These are phyloP conservation scores for Xylaria telfairii DNA, from an alignment of 495 filamentous ascomycete genomes.

Conservation along the genomic window DNA sequence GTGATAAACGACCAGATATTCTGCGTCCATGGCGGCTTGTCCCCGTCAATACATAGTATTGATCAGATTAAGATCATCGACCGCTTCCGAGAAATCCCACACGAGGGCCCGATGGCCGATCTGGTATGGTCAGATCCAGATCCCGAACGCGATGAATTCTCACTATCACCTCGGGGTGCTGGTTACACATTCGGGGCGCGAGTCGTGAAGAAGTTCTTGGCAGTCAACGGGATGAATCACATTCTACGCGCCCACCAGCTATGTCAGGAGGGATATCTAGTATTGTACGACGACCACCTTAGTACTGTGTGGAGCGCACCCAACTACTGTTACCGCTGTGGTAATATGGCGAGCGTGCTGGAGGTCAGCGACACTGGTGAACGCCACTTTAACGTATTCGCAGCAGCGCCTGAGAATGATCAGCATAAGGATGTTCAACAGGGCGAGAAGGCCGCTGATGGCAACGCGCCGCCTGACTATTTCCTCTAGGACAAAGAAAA, in stretches of 20 bases:
- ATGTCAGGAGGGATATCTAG: slow-evolving; percentile 96
- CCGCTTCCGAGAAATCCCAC: slow-evolving; percentile 95
- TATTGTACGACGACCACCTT: slow-evolving; percentile 90
- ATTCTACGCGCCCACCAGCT: slow-evolving; percentile 96
- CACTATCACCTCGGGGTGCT: slow-evolving; percentile 87
- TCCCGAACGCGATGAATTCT: slow-evolving; percentile 94
- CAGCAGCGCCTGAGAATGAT: slow-evolving; percentile 95
- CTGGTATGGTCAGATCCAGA: slow-evolving; percentile 98
- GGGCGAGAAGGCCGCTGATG: slow-evolving; percentile 57
- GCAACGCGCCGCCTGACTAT: slow-evolving; percentile 60
- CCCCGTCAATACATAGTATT: slow-evolving; percentile 95
- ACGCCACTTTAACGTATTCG: slow-evolving; percentile 95
- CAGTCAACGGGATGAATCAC: slow-evolving; percentile 95
- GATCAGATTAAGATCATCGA: slow-evolving; percentile 99
- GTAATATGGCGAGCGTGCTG: slow-evolving; percentile 94
- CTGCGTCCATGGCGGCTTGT: slow-evolving; percentile 94
- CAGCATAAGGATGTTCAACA: slow-evolving; percentile 83
- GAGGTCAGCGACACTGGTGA: slow-evolving; percentile 93
- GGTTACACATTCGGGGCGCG: slow-evolving; percentile 97
- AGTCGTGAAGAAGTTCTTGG: slow-evolving; percentile 96
- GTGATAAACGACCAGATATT: slow-evolving; percentile 99
- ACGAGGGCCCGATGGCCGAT: slow-evolving; percentile 99
- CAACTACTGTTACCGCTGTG: slow-evolving; percentile 96
- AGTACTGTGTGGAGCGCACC: slow-evolving; percentile 98
- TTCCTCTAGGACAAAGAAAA: slow-evolving; percentile 50